Evolutionary conservation across 441 rosid species (phyloP).

Genomic region (Croton setiger): DNA sequence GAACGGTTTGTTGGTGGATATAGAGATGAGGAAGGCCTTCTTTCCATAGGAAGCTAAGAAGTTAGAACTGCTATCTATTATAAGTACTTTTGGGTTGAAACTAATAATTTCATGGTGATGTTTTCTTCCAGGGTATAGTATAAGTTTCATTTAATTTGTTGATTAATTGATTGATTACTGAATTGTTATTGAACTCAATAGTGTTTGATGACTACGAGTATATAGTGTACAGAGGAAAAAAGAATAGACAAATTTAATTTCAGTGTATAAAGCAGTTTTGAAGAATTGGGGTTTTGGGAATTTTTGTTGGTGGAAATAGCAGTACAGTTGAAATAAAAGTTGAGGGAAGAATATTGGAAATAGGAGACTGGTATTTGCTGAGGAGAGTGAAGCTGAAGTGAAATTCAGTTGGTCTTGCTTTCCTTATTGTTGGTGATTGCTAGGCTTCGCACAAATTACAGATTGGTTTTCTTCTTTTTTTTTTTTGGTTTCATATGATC

Average conservation of each 20-base stretch:
- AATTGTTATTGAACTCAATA: neutral
- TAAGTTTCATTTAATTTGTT: neutral
- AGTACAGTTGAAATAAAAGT: neutral
- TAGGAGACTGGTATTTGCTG: too few relatives aligned
- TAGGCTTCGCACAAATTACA: neutral
- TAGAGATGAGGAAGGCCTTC: neutral
- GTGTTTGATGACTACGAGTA: neutral
- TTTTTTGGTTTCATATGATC: conserved; percentile 32
- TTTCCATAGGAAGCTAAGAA: neutral
- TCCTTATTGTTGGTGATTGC: neutral
- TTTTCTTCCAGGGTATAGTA: too few relatives aligned
- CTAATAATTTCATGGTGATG: neutral
- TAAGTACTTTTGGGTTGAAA: neutral
- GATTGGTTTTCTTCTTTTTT: conserved; percentile 4
- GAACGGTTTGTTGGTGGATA: neutral
- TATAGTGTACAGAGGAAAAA: conserved; percentile 5
- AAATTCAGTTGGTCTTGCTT: neutral
- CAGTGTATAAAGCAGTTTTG: neutral
- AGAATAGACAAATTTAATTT: neutral
- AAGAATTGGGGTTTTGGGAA: neutral
- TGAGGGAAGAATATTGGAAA: too few relatives aligned
- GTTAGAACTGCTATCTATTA: neutral
- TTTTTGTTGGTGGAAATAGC: neutral
- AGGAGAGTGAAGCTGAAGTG: too few relatives aligned
- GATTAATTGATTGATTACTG: neutral